Conservation (phyloP, 768 basidiomycete species). For the Paxillus involutus region DNA sequence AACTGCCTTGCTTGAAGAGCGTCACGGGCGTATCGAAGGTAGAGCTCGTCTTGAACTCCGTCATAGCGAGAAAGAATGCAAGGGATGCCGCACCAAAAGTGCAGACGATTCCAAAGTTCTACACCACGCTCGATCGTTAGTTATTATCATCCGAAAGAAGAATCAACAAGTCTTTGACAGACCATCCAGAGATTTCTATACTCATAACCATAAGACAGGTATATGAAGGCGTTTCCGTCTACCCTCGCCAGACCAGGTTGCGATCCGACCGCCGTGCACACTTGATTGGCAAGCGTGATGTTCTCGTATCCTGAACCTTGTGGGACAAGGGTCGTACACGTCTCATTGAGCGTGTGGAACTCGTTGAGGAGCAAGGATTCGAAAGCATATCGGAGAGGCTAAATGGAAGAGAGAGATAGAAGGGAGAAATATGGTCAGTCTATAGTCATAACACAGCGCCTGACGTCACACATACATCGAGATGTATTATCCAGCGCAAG, state of each 20-base stretch:
- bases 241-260: constrained; percentile 40
- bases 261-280: too few relatives aligned
- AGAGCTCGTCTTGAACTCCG: constrained; percentile 31
- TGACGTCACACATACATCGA: constrained; percentile 31
- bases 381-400: constrained; percentile 32
- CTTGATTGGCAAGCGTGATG: constrained; percentile 30
- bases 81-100: constrained; percentile 42
- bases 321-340: constrained; percentile 32
- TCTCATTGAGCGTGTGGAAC: constrained; percentile 40
- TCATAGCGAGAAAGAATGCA: constrained; percentile 34
- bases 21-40: constrained; percentile 32
- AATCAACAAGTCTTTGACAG: constrained; percentile 23
- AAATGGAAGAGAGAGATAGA: constrained; percentile 13
- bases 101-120: constrained; percentile 46
- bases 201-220: constrained; percentile 28
- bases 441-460: constrained; percentile 24
- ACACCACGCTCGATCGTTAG: constrained; percentile 2
- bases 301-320: constrained; percentile 36
- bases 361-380: constrained; percentile 46
- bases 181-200: constrained; percentile 36
- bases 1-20: constrained; percentile 16
- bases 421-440: constrained; percentile 35
- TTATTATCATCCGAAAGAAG: constrained; percentile 4
- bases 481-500: constrained; percentile 18
- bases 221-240: constrained; percentile 40